Percentiles rank a stretch among this genome's conserved stretches.
Conservation (phyloP, 2,329 filamentous ascomycete genomes). For the Magnaporthales sp. region DNA sequence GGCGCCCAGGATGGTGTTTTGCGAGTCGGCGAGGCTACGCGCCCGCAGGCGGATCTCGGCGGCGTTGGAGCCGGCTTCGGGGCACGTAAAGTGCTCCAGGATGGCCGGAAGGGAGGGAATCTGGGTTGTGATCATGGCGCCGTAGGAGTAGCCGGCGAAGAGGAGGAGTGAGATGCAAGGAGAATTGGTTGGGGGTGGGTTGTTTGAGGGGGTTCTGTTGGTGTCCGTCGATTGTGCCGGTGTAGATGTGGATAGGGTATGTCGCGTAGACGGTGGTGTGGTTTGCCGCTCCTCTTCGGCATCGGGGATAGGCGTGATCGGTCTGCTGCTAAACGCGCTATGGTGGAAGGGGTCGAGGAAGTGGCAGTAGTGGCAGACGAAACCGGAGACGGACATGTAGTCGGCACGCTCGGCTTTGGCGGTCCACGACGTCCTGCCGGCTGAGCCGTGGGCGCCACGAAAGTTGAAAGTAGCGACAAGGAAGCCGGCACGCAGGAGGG, state of each 20-base stretch:
- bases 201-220: neutral
- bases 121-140: constrained; percentile 69
- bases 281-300: constrained; percentile 4
- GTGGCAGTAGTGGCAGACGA: constrained; percentile 66
- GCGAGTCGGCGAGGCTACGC: constrained; percentile 55
- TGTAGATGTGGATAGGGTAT: neutral
- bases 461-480: constrained; percentile 90
- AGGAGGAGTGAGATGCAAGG: constrained; percentile 33
- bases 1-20: constrained; percentile 36
- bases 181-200: constrained; percentile 5
- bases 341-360: constrained; percentile 36
- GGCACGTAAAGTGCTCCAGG: constrained; percentile 46
- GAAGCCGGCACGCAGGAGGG: constrained; percentile 62
- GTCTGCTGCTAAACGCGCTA: neutral
- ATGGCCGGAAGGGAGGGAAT: constrained; percentile 57
- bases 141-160: constrained; percentile 78
- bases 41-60: constrained; percentile 66
- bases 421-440: constrained; percentile 80
- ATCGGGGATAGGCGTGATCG: constrained; percentile 1
- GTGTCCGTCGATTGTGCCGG: neutral
- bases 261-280: neutral
- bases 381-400: constrained; percentile 74
- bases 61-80: constrained; percentile 45
- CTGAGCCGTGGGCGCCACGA: constrained; percentile 66
- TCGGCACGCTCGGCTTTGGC: constrained; percentile 72